Percentiles rank a stretch among this genome's conserved stretches.
phyloP scores from a whole-genome alignment of 352 stramenopile genomes.

The Phytopythium helicoides region DNA sequence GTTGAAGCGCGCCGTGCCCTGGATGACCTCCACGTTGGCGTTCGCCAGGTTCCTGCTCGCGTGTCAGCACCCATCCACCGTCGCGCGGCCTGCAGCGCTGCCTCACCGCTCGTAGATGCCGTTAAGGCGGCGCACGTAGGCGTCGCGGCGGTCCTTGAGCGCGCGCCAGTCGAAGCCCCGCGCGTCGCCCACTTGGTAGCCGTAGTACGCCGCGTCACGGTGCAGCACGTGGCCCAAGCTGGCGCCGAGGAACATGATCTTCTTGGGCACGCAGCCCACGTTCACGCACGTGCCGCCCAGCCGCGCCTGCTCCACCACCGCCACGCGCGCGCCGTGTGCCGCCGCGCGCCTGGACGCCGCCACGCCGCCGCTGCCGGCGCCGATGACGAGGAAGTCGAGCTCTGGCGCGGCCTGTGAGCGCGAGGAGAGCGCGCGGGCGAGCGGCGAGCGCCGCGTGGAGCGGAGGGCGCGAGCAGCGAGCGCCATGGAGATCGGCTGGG shows the following conservation, averaged over 20 bases:
- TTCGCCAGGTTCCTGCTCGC: conserved; percentile 83
- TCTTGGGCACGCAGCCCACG: conserved; percentile 99
- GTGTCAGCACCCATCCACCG: not conserved
- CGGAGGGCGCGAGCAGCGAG: not conserved
- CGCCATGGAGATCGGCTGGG: no score
- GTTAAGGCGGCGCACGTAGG: conserved; percentile 95
- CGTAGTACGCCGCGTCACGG: conserved; percentile 55
- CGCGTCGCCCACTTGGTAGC: conserved; percentile 51
- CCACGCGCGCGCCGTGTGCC: conserved; percentile 90
- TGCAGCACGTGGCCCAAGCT: conserved; percentile 56
- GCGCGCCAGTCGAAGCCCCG: conserved; percentile 88
- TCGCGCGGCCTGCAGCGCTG: not conserved
- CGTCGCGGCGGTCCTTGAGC: conserved; percentile 93
- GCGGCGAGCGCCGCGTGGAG: not conserved
- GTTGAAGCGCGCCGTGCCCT: conserved; percentile 89
- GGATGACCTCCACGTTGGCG: conserved; percentile 86
- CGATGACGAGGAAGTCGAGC: conserved; percentile 92
- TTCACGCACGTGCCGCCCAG: conserved; percentile 99
- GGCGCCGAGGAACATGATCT: conserved; percentile 94
- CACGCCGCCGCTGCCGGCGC: conserved; percentile 91
- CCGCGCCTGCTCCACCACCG: conserved; percentile 90
- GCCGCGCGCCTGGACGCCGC: conserved; percentile 90
- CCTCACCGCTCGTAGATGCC: conserved; percentile 92
- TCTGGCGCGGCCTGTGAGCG: no score
- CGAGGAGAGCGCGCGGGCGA: conserved; percentile 8